Evolutionary conservation across 139 green algal species (phyloP).

Genomic region (Nannochloris sp.): DNA sequence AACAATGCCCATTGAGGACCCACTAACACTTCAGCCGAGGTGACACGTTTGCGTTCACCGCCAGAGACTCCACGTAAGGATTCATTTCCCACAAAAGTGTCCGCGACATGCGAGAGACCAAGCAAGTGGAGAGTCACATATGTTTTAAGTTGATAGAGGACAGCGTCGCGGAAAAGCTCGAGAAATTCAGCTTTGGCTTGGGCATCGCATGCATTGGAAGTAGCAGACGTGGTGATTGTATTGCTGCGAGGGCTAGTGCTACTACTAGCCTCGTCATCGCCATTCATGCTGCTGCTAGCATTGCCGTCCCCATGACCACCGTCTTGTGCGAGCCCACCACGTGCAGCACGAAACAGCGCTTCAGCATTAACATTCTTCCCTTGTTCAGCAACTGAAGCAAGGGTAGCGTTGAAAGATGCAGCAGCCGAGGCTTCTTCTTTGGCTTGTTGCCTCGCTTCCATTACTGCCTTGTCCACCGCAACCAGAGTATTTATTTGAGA

Average conservation of each 20-base stretch:
- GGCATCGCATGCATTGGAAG: no score
- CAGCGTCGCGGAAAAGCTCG: constrained; percentile 20
- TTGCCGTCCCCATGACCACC: neutral
- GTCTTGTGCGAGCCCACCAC: neutral
- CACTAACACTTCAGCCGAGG: constrained; percentile 56
- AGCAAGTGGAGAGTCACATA: constrained; percentile 14
- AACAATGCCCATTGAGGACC: constrained; percentile 20
- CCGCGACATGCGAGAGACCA: constrained; percentile 12
- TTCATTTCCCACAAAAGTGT: constrained; percentile 23
- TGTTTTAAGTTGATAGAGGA: constrained; percentile 6
- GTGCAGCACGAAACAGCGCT: neutral
- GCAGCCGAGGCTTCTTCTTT: neutral
- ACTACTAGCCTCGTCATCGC: neutral
- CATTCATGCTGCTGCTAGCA: neutral
- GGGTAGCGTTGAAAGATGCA: neutral
- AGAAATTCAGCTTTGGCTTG: neutral
- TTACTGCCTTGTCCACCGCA: neutral
- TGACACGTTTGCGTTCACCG: constrained; percentile 63
- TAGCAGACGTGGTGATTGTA: neutral
- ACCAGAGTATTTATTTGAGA: neutral
- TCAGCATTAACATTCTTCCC: neutral
- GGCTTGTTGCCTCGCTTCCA: neutral
- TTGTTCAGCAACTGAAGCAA: neutral
- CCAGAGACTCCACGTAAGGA: constrained; percentile 52
- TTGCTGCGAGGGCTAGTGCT: neutral